Evolutionary conservation across 2,329 filamentous ascomycete species (phyloP).

Genomic region (Geosmithia flava): DNA sequence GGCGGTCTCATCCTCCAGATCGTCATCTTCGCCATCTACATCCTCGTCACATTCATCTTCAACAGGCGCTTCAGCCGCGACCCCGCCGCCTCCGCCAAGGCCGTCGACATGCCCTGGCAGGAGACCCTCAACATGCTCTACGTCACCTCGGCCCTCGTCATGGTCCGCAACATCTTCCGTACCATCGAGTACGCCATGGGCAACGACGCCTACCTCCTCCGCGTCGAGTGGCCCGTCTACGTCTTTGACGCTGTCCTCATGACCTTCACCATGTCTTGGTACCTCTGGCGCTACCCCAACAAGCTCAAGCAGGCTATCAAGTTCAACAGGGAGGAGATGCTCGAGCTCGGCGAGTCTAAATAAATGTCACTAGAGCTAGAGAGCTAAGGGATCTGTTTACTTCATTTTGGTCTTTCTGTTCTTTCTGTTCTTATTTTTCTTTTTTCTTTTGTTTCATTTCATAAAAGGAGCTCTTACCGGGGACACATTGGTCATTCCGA

Average conservation of each 20-base stretch:
- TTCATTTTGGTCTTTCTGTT: too few species aligned
- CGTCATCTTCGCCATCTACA: constrained; percentile 38
- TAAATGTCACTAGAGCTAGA: too few species aligned
- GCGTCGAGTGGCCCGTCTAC: constrained; percentile 24
- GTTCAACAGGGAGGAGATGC: neutral
- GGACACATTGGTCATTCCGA: too few species aligned
- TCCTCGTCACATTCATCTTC: constrained; percentile 30
- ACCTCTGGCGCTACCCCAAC: constrained; percentile 8
- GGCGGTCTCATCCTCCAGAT: constrained; percentile 43
- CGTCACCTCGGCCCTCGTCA: constrained; percentile 20
- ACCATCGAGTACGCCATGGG: constrained; percentile 32
- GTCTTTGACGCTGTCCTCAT: constrained; percentile 28
- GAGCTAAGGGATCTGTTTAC: too few species aligned
- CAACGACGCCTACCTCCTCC: constrained; percentile 20
- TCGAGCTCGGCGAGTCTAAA: too few species aligned
- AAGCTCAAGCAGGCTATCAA: constrained; percentile 1
- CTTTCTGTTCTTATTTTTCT: too few species aligned
- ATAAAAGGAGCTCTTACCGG: too few species aligned
- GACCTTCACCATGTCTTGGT: constrained; percentile 12
- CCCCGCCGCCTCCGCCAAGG: constrained; percentile 4
- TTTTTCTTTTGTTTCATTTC: too few species aligned
- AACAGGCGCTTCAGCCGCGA: constrained; percentile 14
- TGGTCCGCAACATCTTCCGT: constrained; percentile 28
- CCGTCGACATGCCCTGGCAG: constrained; percentile 16
- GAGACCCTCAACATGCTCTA: constrained; percentile 21